Evolutionary conservation across 1,139 yeast species (phyloP), one percentile per base, ranked within the genome.

Genomic region (Yamadazyma taylorii): DNA sequence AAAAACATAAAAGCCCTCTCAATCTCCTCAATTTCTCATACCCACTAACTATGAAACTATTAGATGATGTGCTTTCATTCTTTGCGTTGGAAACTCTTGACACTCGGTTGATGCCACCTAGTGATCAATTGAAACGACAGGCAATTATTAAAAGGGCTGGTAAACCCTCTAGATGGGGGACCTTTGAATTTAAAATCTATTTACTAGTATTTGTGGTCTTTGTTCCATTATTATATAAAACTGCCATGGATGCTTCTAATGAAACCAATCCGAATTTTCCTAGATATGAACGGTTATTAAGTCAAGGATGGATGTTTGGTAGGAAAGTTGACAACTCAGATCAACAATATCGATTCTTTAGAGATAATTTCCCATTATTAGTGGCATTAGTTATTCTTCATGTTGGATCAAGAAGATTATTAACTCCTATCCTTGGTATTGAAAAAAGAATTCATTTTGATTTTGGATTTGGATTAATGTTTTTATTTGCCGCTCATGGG

Each of bases 291-390:
- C 75, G 79, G 37, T 63, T 81, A 32, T 67, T 92, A 40, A 73
- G 81, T 31, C 63, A 74, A 8, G 85, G 90, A 2, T 87, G 95
- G 96, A 60, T 86, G 47, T 79, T 81, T 48, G 89, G 90, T 2
- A 62, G 94, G 23, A 83, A 78, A 65, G 94, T 78, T 48, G 97
- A 94, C 57, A 90, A 90, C 56, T 84, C 96, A 3, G 99, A 94
- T 56, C 70, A 71, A 27, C 99, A 94, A 59, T 94, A 92, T 55
- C 67, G 88, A 22, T 87, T 89, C 52, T 89, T 94, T 58, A 74
- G 98, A 50, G 83, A 85, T 53, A 89, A 88, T 56, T 71, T 90
- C 48, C 76, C 79, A 9, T 58, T 85, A 37, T 63, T 94, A 35
- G 57, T 69, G 17, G 76, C 64, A 1, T 66, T 88, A 36, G 69